Evolutionary conservation across 2,329 filamentous ascomycete genomes (phyloP).

Genomic region (Colletotrichum limetticola): DNA sequence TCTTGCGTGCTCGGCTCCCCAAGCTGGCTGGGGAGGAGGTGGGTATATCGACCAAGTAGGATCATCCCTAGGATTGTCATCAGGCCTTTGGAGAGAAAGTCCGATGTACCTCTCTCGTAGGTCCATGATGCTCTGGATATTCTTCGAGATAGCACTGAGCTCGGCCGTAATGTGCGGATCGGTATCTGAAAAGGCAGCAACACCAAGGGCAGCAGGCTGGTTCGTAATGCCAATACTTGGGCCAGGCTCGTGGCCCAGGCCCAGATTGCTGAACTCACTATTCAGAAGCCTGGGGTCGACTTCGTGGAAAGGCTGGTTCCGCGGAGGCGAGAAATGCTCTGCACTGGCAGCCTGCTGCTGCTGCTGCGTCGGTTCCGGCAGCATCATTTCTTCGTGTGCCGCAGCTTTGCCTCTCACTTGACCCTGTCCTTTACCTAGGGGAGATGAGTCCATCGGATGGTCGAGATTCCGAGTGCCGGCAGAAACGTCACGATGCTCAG

Average conservation of each 20-base stretch:
- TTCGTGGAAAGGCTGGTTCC: not conserved
- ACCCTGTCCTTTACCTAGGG: not conserved
- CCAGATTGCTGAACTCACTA: not conserved
- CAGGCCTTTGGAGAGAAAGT: slow-evolving; percentile 82
- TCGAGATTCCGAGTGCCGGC: slow-evolving; percentile 43
- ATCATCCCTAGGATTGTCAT: slow-evolving; percentile 89
- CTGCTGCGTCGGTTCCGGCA: slow-evolving; percentile 9
- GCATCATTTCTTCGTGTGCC: slow-evolving; percentile 11
- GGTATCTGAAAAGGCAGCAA: slow-evolving; percentile 74
- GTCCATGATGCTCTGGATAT: slow-evolving; percentile 90
- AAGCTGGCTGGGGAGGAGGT: slow-evolving; percentile 89
- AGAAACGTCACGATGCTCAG: slow-evolving; percentile 36
- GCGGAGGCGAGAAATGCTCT: not conserved
- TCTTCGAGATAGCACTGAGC: slow-evolving; percentile 85
- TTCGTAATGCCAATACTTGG: not conserved
- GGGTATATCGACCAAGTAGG: slow-evolving; percentile 90
- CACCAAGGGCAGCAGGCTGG: slow-evolving; percentile 67
- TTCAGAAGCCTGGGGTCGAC: not conserved
- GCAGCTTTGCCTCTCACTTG: not conserved
- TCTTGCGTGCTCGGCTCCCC: slow-evolving; percentile 56
- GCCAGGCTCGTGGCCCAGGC: slow-evolving; percentile 6
- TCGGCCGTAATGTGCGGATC: slow-evolving; percentile 87
- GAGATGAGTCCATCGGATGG: slow-evolving; percentile 40
- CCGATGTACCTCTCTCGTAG: slow-evolving; percentile 89
- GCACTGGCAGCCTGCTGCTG: not conserved